These are phyloP conservation scores for Oryza longistaminata DNA, from an alignment of 176 grass and related monocot species.

Conservation along the genomic window DNA sequence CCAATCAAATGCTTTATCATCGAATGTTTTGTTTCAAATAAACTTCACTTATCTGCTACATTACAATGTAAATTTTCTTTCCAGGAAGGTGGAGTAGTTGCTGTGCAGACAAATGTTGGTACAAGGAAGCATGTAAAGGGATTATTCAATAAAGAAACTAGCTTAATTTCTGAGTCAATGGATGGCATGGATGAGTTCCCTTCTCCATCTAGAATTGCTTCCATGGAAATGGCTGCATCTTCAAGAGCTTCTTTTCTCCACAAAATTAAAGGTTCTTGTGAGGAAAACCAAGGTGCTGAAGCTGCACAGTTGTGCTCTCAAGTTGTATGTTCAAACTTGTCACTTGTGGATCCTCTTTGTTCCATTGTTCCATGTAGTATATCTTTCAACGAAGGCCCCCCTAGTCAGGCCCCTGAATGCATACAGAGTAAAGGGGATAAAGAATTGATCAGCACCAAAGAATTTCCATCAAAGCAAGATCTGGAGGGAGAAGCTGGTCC, in stretches of 20 bases:
- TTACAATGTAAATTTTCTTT: constrained; percentile 37
- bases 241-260: constrained; percentile 55
- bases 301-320: constrained; percentile 27
- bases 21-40: constrained; percentile 2
- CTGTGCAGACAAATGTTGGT: constrained; percentile 32
- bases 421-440: constrained; percentile 33
- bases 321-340: constrained; percentile 54
- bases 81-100: constrained; percentile 45
- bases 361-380: constrained; percentile 87
- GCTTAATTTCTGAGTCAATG: constrained; percentile 92
- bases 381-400: constrained; percentile 47
- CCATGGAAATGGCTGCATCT: constrained; percentile 65
- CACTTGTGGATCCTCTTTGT: constrained; percentile 68
- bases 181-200: constrained; percentile 35
- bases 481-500: constrained; percentile 32
- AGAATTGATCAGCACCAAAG: constrained; percentile 4
- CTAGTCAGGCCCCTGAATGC: constrained; percentile 32
- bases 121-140: constrained; percentile 53
- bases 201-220: constrained; percentile 39
- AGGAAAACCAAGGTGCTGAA: constrained; percentile 40
- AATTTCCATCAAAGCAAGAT: constrained; percentile 30
- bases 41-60: background rate
- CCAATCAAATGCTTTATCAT: background rate
- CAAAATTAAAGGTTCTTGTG: constrained; percentile 23
- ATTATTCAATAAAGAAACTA: constrained; percentile 64